phyloP scores from a whole-genome alignment of 208 protist genomes.

The Crithidia fasciculata region DNA sequence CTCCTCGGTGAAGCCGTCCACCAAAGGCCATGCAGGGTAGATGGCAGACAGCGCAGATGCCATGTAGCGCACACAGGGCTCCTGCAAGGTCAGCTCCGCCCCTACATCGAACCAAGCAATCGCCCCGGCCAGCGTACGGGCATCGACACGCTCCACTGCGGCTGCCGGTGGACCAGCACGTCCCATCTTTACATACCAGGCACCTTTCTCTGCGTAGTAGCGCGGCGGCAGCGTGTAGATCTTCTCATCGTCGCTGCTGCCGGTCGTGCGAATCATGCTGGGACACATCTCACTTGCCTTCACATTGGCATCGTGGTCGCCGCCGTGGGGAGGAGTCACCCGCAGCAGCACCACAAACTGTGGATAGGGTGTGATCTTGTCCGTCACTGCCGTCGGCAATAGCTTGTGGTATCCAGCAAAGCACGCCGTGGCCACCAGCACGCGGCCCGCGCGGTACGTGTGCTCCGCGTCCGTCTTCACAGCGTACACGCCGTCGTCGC shows the following conservation, averaged over 20 bases:
- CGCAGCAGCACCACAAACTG: constrained; percentile 31
- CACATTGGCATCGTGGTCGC: constrained; percentile 21
- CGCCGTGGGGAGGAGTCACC: constrained; percentile 12
- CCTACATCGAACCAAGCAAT: constrained; percentile 28
- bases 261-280: constrained; percentile 29
- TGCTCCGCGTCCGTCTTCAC: constrained; percentile 25
- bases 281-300: constrained; percentile 22
- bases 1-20: constrained; percentile 1
- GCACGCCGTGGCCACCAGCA: constrained; percentile 29
- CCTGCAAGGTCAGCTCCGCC: constrained; percentile 1
- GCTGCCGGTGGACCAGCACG: neutral
- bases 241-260: constrained; percentile 1
- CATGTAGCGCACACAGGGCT: constrained; percentile 10
- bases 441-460: constrained; percentile 14
- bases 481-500: constrained; percentile 10
- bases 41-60: neutral
- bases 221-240: constrained; percentile 40
- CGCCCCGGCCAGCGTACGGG: constrained; percentile 9
- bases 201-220: constrained; percentile 28
- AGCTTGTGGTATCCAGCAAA: constrained; percentile 31
- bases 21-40: constrained; percentile 25
- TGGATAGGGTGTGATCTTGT: neutral
- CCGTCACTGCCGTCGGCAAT: neutral
- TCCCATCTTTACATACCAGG: constrained; percentile 46
- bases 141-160: constrained; percentile 2